Evolutionary conservation across 306 rosid genomes (phyloP), one percentile per base, ranked within the genome.

Genomic region (Begonia peltatifolia): DNA sequence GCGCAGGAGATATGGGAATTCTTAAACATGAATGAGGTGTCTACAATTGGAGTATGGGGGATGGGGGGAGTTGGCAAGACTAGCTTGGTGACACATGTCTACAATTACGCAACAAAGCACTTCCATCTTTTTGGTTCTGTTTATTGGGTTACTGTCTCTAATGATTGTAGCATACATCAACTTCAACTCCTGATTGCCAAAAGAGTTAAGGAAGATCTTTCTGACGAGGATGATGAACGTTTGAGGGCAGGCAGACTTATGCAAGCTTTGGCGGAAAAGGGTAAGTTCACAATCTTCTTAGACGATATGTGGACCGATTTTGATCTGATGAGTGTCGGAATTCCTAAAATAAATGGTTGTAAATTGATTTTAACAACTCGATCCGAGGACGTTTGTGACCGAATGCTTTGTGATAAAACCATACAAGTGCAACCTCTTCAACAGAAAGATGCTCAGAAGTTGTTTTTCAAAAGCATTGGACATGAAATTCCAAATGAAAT

Each of bases 221-320:
- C 17, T 3, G 15, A 13, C 0, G 52, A 48, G 52, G 52, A 48
- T 48, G 52, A 48, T 6, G 16, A 11, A 2, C 2, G 14, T n/a
- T 2, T 11, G 6, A 48, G 52, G 9, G 52, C 52, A 5, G 52
- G 17, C 13, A 11, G 13, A n/a, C 15, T 48, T 14, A 9, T 6
- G 5, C 17, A 48, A 48, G 52, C 52, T 48, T 48, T 48, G 52
- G 17, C 3, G 42, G 20, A 46, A 1, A 13, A 3, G 2, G 58
- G 48, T 20, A 71, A 50, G 15, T 57, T 66, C 57, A 54, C 62
- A 4, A 2, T 71, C 5, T 43, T 68, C 8, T 47, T 72, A 11
- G 82, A 76, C 12, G 82, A 71, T 41, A 1, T 76, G 14, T 74
- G 70, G 80, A 50, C 11, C 9, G 9, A 14, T 3, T 0, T 70